A percentile compares a stretch with the other conserved stretches of the same genome.
These are phyloP conservation scores for Paecilomyces sp. DNA, from an alignment of 2,329 filamentous ascomycete species.

Conservation along the genomic window DNA sequence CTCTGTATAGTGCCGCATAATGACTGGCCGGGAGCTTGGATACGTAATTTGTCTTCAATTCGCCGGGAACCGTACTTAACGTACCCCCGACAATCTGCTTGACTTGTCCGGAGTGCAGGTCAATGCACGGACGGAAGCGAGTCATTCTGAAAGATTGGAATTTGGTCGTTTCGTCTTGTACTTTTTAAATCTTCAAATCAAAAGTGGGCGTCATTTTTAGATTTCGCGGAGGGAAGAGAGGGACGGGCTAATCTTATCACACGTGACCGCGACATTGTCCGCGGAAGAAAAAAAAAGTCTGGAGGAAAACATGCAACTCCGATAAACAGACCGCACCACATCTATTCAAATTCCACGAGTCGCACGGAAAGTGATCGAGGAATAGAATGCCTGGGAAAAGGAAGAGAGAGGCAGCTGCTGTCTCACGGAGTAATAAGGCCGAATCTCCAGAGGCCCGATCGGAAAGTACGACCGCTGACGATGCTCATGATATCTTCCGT, in stretches of 20 bases:
- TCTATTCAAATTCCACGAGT: neutral
- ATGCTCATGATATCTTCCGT: constrained; percentile 68
- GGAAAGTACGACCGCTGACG: constrained; percentile 30
- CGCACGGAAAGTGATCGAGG: neutral
- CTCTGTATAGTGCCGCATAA: constrained; percentile 75
- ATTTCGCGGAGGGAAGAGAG: neutral
- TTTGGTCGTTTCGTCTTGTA: neutral
- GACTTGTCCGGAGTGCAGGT: constrained; percentile 92
- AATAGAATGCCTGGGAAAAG: constrained; percentile 39
- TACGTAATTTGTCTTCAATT: constrained; percentile 85
- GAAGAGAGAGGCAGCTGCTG: constrained; percentile 37
- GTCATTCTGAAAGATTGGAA: constrained; percentile 60
- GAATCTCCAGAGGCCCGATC: constrained; percentile 12
- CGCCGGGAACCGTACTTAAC: constrained; percentile 58
- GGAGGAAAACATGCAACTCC: neutral
- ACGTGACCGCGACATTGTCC: constrained; percentile 22
- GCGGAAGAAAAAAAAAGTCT: neutral
- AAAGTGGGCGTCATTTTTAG: neutral
- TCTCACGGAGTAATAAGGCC: constrained; percentile 15
- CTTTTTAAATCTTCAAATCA: neutral
- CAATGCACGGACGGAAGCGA: constrained; percentile 90
- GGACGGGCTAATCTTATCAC: constrained; percentile 26
- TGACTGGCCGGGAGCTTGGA: constrained; percentile 74
- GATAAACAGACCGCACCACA: neutral
- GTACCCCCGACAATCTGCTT: constrained; percentile 99